Base-by-base conservation (phyloP, 2,329 filamentous ascomycete genomes). In the Aschersonia sp. region DNA sequence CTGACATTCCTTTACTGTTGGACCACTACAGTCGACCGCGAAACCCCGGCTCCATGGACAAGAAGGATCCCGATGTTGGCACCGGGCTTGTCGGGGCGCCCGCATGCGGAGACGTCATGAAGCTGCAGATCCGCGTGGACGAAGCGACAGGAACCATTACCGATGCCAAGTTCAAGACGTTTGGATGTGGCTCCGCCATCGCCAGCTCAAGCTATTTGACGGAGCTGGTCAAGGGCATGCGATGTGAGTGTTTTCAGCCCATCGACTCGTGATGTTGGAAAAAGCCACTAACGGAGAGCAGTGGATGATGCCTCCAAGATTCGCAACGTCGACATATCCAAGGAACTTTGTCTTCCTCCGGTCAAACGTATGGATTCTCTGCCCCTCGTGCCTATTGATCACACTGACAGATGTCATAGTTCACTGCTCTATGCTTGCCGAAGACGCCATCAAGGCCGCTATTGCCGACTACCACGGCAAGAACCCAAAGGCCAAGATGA, bases 161-260 rank as follows among this genome's bases (percentile, higher is more conserved):
- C 58, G 91, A 96, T 58, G 89, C 94, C 64, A 92, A 94, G 70
- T 96, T 96, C 79, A 96, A 96, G 81, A 96, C 89, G 0, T 96
- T 96, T 62, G 89, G 89, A 46, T 96, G 89, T 65, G 89, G 89
- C 48, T 89, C 83, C 31, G 92, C 92, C 54, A 98, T 98, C 67
- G 92, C 92, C 43, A 94, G 85, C 51, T 55, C 53, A 12, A 92
- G 85, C 61, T 98, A 98, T 65, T 70, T 98, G 59, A 98, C 92
- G 1, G 89, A 95, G 68, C 73, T 98, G 51, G 89, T 98, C 53
- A 80, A 88, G 54, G 92, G 92, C 51, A 98, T 97, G 91, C 94
- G 67, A 56, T 54, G 53, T 54, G 30, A 50, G 53, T 51, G 20
- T 29, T 9, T 44, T 29, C 30, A 29, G 9, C 42, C 20, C 9